Conservation (phyloP, 768 basidiomycete species). For the Psilocybe cubensis region DNA sequence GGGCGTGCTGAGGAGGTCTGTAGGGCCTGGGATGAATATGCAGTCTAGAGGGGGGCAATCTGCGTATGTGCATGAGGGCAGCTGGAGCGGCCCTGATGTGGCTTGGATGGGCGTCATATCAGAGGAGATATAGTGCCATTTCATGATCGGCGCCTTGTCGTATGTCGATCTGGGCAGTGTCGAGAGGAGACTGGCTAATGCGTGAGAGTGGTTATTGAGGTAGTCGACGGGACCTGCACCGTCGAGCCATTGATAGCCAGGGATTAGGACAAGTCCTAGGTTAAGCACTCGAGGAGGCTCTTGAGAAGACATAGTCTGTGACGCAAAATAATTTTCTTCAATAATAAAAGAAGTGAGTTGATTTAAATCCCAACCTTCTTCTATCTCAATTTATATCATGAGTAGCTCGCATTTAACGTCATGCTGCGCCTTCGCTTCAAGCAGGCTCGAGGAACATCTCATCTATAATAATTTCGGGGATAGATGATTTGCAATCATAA, state of each 20-base stretch:
- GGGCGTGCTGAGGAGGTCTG: constrained; percentile 3
- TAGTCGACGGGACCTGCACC: constrained; percentile 19
- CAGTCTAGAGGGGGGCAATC: constrained; percentile 23
- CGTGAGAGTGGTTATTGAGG: constrained; percentile 18
- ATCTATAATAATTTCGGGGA: not conserved
- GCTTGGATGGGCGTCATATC: constrained; percentile 15
- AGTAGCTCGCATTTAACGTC: too few relatives aligned
- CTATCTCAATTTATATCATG: too few relatives aligned
- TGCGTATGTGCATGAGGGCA: constrained; percentile 19
- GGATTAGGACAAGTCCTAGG: constrained; percentile 18
- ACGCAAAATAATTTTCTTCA: not conserved
- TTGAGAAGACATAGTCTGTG: not conserved
- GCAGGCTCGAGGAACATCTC: not conserved
- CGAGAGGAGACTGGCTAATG: not conserved
- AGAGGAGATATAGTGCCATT: constrained; percentile 22
- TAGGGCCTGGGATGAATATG: constrained; percentile 23
- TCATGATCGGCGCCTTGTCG: constrained; percentile 14
- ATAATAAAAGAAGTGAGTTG: not conserved
- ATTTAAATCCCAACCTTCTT: not conserved
- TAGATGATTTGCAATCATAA: not conserved
- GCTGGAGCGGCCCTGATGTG: constrained; percentile 14
- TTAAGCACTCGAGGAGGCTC: not conserved
- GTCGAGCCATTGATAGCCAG: constrained; percentile 20
- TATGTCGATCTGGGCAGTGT: not conserved
- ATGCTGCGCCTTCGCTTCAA: not conserved